A percentile compares a stretch with the other conserved stretches of the same genome.
Evolutionary conservation across 441 rosid species (phyloP).

Genomic region (Erodium moschatum): DNA sequence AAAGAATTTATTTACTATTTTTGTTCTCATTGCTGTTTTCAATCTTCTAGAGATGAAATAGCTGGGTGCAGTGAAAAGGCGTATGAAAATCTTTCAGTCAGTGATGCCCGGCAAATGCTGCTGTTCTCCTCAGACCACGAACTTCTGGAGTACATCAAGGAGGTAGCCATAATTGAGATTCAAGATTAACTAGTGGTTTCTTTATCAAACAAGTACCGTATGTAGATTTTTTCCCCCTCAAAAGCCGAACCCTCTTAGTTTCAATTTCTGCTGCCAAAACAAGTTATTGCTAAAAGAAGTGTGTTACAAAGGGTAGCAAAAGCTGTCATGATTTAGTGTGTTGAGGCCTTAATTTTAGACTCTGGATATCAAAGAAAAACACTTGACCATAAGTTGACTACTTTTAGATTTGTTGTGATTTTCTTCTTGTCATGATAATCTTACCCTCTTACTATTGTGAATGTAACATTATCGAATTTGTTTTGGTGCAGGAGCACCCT

Average conservation of each 20-base stretch:
- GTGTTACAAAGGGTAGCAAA: not conserved
- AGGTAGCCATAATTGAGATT: conserved; percentile 33
- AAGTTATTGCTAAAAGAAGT: not conserved
- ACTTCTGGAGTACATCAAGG: conserved; percentile 55
- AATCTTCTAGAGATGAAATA: conserved; percentile 66
- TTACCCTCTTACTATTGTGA: not conserved
- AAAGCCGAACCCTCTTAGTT: no score
- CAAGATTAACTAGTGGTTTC: not conserved
- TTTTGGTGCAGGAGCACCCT: conserved; percentile 53
- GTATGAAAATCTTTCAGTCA: conserved; percentile 63
- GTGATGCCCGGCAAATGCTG: conserved; percentile 65
- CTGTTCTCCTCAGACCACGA: conserved; percentile 69
- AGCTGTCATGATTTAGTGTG: not conserved
- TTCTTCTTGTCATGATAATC: no score
- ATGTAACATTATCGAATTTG: not conserved
- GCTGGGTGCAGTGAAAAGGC: conserved; percentile 99
- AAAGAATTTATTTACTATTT: not conserved
- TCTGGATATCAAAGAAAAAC: no score
- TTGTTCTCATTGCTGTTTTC: conserved; percentile 5
- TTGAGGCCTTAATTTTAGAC: not conserved
- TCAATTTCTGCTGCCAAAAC: not conserved
- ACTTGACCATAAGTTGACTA: not conserved
- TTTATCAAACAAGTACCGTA: not conserved
- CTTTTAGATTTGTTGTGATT: not conserved
- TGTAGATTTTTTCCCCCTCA: not conserved